Base-by-base conservation (phyloP, 345 rosid species). In the Lumnitzera racemosa region DNA sequence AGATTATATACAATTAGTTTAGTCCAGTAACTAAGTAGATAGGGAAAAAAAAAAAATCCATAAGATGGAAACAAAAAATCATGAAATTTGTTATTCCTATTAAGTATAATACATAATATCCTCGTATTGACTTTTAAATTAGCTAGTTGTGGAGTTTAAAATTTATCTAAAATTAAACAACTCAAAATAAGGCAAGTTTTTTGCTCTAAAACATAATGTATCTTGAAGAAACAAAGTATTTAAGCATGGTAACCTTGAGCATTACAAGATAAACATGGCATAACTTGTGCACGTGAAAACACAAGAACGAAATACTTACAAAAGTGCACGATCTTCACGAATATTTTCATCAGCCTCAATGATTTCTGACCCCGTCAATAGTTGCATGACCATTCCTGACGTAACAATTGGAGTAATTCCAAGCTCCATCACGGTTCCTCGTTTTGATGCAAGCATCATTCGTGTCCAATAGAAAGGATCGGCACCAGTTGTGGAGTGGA, bases 401-500 rank as follows among this genome's bases (percentile, higher is more conserved):
- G 75, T 71, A 31, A 71, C 71, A 58, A 71, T 66, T 1, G 75
- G 75, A 24, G 75, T 71, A 46, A 71, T 71, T 15, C 75, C 75
- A 41, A 71, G 75, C 53, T 71, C 75, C 75, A 71, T 71, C 23
- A 71, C 71, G 27, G 75, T 71, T 27, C 75, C 75, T 12, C 75
- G 67, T 54, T 58, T 71, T 1, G 75, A 66, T 15, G 75, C 75
- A 49, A 70, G 74, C 55, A 70, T 70, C 17, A 65, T 69, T 51
- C 74, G 74, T 66, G 65, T 70, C 74, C 74, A 70, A 47, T 70
- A 70, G 66, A 70, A 70, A 8, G 74, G 74, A 61, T 70, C 74
- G 4, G 66, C 70, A 15, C 74, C 74, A 5, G 74, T 70, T 46
- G 70, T 70, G 6, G 74, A 70, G 53, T 65, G 74, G 24, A 70